Evolutionary conservation across 441 rosid genomes (phyloP).

Genomic region (California macrophylla): DNA sequence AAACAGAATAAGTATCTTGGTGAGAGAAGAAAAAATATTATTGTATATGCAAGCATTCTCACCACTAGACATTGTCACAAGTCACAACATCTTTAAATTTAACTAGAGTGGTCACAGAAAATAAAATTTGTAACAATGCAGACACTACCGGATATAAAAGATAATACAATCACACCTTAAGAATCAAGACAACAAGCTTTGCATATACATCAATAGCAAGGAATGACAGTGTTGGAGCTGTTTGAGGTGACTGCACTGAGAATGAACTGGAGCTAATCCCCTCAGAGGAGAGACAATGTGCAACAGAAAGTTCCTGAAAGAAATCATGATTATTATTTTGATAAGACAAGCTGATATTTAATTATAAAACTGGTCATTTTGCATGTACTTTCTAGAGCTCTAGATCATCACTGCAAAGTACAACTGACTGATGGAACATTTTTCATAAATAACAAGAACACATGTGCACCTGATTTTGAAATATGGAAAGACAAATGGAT

Average conservation of each 20-base stretch:
- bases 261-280: constrained; percentile 15
- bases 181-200: constrained; percentile 23
- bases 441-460: background rate
- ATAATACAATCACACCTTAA: constrained; percentile 17
- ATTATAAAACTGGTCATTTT: background rate
- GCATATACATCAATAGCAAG: constrained; percentile 25
- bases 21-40: background rate
- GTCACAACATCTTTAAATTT: background rate
- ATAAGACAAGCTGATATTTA: background rate
- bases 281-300: constrained; percentile 24
- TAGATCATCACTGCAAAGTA: background rate
- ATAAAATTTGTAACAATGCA: background rate
- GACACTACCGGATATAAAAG: background rate
- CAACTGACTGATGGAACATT: background rate
- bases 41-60: background rate
- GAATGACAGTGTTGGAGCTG: constrained; percentile 18
- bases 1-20: background rate
- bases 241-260: constrained; percentile 22
- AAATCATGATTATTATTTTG: background rate
- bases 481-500: background rate
- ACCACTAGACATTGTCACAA: background rate
- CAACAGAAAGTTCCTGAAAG: constrained; percentile 26
- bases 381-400: background rate
- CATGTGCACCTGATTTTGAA: background rate
- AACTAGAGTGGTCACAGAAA: background rate